These are phyloP conservation scores for Candida odintsovae DNA, from an alignment of 805 yeast genomes.

Conservation along the genomic window DNA sequence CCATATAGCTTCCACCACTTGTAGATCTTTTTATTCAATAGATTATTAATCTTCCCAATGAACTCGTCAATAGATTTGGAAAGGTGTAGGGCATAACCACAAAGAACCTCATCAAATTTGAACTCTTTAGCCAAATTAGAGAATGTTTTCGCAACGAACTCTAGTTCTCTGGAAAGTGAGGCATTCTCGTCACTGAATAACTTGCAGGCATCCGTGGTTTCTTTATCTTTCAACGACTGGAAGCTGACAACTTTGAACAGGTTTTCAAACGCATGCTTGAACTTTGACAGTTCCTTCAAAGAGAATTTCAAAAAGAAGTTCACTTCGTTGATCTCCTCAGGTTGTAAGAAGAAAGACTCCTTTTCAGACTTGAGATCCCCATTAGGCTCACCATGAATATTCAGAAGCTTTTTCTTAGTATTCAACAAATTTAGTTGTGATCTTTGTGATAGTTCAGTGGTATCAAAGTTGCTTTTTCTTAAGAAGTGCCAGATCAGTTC, in stretches of 20 bases:
- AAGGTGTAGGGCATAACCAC: constrained; percentile 15
- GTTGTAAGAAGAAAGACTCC: constrained; percentile 19
- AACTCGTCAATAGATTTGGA: constrained; percentile 23
- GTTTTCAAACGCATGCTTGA: constrained; percentile 25
- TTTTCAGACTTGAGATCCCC: constrained; percentile 4
- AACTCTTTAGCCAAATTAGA: constrained; percentile 19
- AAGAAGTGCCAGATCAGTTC: constrained; percentile 40
- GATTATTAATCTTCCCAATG: constrained; percentile 24
- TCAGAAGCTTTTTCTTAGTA: constrained; percentile 25
- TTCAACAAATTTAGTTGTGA: constrained; percentile 20
- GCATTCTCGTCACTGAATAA: constrained; percentile 5
- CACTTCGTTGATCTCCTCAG: constrained; percentile 39
- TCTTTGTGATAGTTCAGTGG: constrained; percentile 31
- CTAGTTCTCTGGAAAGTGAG: constrained; percentile 13
- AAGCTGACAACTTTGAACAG: constrained; percentile 34
- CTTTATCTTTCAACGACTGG: constrained; percentile 15
- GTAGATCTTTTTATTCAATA: constrained; percentile 29
- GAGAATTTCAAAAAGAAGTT: constrained; percentile 45
- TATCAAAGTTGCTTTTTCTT: constrained; percentile 24
- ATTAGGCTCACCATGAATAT: neutral
- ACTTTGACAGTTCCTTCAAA: constrained; percentile 33
- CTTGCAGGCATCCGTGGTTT: constrained; percentile 13
- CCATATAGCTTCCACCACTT: constrained; percentile 42
- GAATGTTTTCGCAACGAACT: constrained; percentile 9
- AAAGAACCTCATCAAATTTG: constrained; percentile 12